Conservation (phyloP, 768 basidiomycete genomes). For the Trametes maxima region DNA sequence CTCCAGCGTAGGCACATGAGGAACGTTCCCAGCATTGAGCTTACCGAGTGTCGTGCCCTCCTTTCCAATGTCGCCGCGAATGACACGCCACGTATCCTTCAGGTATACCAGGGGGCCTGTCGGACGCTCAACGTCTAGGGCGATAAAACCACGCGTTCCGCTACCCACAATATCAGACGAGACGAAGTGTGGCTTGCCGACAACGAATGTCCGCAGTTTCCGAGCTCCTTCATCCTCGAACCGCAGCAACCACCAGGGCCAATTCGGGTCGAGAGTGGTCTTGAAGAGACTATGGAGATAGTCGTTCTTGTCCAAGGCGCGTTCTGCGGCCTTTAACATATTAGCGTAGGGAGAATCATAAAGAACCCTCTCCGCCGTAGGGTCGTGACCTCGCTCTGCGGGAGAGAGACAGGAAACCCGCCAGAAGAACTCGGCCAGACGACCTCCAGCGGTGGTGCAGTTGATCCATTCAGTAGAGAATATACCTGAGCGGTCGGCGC, state of each 20-base stretch:
- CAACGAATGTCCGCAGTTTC: neutral
- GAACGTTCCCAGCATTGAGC: neutral
- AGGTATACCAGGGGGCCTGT: neutral
- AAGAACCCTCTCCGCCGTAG: neutral
- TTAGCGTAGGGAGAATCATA: neutral
- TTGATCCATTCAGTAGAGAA: neutral
- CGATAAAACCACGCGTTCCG: slow-evolving; percentile 2
- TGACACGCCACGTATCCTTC: slow-evolving; percentile 7
- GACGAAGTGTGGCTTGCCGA: slow-evolving; percentile 2
- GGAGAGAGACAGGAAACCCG: neutral
- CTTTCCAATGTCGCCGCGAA: neutral
- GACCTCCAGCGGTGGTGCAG: neutral
- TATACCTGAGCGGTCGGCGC: neutral
- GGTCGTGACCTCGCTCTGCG: slow-evolving; percentile 3
- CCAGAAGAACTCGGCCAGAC: slow-evolving; percentile 4
- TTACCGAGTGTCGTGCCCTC: neutral
- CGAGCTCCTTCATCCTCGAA: neutral
- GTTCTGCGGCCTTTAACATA: neutral
- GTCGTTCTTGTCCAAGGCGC: neutral
- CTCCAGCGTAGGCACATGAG: neutral
- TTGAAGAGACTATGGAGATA: neutral
- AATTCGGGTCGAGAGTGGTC: neutral
- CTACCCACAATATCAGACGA: neutral
- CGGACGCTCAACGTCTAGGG: neutral
- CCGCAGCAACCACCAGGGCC: slow-evolving; percentile 3